These are phyloP conservation scores for Hirschfeldia incana DNA, from an alignment of 345 rosid genomes.

Conservation along the genomic window DNA sequence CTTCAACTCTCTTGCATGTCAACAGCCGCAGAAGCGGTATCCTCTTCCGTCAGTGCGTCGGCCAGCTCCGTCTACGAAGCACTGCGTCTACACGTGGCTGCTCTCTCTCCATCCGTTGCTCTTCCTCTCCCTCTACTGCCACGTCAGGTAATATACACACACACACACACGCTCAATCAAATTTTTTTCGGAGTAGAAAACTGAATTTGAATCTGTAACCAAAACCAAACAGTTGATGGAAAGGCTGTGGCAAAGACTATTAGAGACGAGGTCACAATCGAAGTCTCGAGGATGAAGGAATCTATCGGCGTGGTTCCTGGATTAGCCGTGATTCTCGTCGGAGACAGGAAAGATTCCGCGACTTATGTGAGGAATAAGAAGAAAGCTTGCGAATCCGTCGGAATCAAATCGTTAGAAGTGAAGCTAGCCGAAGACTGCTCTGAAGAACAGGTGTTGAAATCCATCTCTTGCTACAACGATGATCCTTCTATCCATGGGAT, in stretches of 20 bases:
- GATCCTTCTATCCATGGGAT: slow-evolving; percentile 7
- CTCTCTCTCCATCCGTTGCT: slow-evolving; percentile 32
- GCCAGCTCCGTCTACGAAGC: slow-evolving; percentile 35
- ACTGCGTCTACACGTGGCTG: slow-evolving; percentile 18
- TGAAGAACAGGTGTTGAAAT: background rate
- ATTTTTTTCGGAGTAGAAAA: background rate
- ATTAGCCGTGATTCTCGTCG: background rate
- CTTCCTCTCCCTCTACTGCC: slow-evolving; percentile 14
- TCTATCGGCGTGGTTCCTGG: slow-evolving; percentile 5
- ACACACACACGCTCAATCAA: background rate
- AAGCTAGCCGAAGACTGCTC: background rate
- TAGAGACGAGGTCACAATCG: background rate
- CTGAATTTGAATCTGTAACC: background rate
- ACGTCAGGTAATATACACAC: background rate
- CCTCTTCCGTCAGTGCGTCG: slow-evolving; percentile 36
- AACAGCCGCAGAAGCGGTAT: slow-evolving; percentile 18
- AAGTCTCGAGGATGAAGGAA: slow-evolving; percentile 1
- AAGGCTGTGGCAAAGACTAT: background rate
- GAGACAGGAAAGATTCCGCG: background rate
- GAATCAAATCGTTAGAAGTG: background rate
- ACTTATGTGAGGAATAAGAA: slow-evolving; percentile 7
- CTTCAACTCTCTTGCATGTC: slow-evolving; percentile 45
- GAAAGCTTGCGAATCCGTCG: slow-evolving; percentile 7
- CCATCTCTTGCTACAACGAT: background rate
- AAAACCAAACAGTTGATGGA: slow-evolving; percentile 23